Evolutionary conservation across 371 early-diverging fungal genomes (phyloP), one percentile per base, ranked within the genome.

Genomic region (Mortierella sp.): DNA sequence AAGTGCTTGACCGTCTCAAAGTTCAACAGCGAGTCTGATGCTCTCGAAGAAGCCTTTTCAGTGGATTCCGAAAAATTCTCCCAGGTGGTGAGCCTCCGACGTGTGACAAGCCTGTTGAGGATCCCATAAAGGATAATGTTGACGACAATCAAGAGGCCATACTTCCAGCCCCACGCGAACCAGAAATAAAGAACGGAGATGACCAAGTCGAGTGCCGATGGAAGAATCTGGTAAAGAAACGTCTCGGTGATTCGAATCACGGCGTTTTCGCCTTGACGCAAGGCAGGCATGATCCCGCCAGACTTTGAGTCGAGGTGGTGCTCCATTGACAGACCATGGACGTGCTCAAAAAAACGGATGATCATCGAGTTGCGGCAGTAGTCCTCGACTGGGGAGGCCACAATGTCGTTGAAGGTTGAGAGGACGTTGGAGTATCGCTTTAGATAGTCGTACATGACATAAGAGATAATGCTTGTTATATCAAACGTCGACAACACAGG

Each of bases 1-100:
- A 93, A 96, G 82, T 94, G 95, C 88, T 98, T 97, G 74, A 98
- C 98, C 2, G 98, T 97, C 82, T 98, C 98, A 89, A 96, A 97
- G 89, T 98, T 98, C 37, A 97, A 88, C 46, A 98, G 88, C 14
- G 97, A 97, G 83, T 98, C 98, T 0, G 96, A 96, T n/a, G 48
- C 24, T 59, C 19, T 21, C 11, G 89, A 81, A 4, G 26, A 16
- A 26, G 51, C 46, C 19, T 28, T 24, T 11, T 5, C 14, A 4
- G 61, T 40, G 50, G 16, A n/a, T 19, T 67, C 55, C 34, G 51
- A 40, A 46, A 51, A n/a, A 11, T 16, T 70, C n/a, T 26, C 70
- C 75, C 74, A 76, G 8, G 93, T 92, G 59, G 91, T 91, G 8
- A 92, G 88, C 74, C 43, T 67, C 37, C 43, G n/a, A 11, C 43